Evolutionary conservation across 2,329 filamentous ascomycete species (phyloP).

Genomic region (Sporothrix variecibatus): DNA sequence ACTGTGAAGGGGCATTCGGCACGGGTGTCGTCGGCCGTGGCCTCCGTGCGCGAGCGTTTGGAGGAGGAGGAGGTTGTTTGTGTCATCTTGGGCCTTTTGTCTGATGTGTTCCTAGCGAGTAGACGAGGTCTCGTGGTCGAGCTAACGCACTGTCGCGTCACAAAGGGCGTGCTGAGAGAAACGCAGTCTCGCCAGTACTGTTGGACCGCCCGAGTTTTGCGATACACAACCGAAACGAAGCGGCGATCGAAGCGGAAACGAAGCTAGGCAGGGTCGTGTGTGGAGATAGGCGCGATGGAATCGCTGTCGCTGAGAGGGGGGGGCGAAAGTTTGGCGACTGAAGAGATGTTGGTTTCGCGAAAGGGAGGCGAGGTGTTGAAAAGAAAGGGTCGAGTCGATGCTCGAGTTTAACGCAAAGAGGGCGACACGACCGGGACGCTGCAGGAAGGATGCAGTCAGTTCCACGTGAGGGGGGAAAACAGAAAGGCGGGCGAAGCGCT

Average conservation of each 20-base stretch:
- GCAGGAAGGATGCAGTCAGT: background rate
- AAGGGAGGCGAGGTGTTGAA: background rate
- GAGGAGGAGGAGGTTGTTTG: constrained; percentile 23
- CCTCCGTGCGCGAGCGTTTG: constrained; percentile 54
- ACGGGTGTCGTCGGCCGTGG: constrained; percentile 49
- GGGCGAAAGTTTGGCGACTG: background rate
- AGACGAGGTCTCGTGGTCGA: background rate
- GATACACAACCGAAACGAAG: background rate
- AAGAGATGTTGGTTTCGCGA: background rate
- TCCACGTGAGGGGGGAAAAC: constrained; percentile 15
- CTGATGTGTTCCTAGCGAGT: background rate
- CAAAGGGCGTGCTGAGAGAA: background rate
- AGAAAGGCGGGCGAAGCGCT: constrained; percentile 8
- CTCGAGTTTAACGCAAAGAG: background rate
- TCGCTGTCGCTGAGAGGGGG: background rate
- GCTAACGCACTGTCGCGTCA: constrained; percentile 19
- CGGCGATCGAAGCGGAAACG: constrained; percentile 2
- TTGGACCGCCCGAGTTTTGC: background rate
- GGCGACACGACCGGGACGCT: constrained; percentile 8
- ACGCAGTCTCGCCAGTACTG: background rate
- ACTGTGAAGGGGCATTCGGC: constrained; percentile 60
- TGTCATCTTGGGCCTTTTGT: constrained; percentile 22
- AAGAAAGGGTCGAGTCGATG: background rate
- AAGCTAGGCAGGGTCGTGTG: background rate
- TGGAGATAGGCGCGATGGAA: constrained; percentile 1